A percentile compares a stretch with the other conserved stretches of the same genome.
Evolutionary conservation across 2,329 filamentous ascomycete species (phyloP).

Genomic region (Phoma sp.): DNA sequence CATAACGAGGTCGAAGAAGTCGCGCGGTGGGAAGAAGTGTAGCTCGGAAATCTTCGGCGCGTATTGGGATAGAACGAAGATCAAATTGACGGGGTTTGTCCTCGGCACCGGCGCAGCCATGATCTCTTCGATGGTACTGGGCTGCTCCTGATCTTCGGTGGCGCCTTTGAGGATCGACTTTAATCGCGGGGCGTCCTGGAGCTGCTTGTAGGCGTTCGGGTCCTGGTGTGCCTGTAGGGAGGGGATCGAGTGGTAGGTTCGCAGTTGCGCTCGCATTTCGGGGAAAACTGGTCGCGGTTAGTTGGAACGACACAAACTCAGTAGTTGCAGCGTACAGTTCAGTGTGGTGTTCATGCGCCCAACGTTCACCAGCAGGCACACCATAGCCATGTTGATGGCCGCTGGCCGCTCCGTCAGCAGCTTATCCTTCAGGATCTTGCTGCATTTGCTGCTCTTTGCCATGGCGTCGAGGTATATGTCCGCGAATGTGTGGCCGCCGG

Average conservation of each 20-base stretch:
- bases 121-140: slow-evolving; percentile 81
- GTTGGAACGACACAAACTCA: slow-evolving; percentile 19
- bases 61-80: slow-evolving; percentile 90
- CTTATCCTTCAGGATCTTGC: slow-evolving; percentile 97
- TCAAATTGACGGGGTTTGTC: slow-evolving; percentile 95
- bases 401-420: slow-evolving; percentile 88
- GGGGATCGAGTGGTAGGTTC: slow-evolving; percentile 97
- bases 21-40: slow-evolving; percentile 82
- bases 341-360: slow-evolving; percentile 98
- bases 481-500: slow-evolving; percentile 78
- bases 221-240: slow-evolving; percentile 95
- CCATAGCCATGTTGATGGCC: slow-evolving; percentile 99
- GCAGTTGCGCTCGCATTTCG: slow-evolving; percentile 96
- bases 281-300: slow-evolving; percentile 76
- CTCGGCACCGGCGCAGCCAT: slow-evolving; percentile 71
- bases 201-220: slow-evolving; percentile 93
- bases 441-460: slow-evolving; percentile 98
- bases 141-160: slow-evolving; percentile 87
- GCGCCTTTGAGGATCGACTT: slow-evolving; percentile 98
- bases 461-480: slow-evolving; percentile 98
- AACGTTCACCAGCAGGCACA: slow-evolving; percentile 95
- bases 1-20: slow-evolving; percentile 98
- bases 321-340: slow-evolving; percentile 71
- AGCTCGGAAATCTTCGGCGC: slow-evolving; percentile 90
- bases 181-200: slow-evolving; percentile 92